Base-by-base conservation (phyloP, 2,329 filamentous ascomycete species). In the Fusarium domesticum region DNA sequence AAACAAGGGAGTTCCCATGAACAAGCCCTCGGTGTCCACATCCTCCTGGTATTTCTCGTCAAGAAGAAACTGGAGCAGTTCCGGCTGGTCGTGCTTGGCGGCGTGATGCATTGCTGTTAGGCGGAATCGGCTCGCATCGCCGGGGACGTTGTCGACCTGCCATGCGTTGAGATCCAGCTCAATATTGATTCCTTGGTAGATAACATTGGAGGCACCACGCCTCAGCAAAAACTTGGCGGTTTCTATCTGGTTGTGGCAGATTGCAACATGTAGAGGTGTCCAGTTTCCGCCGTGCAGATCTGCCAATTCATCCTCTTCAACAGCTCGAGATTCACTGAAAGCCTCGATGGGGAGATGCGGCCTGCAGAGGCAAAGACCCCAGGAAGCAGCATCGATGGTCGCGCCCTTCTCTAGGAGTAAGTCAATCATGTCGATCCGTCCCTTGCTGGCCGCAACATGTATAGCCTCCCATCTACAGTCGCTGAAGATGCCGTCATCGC, bases 401-500 rank as follows among this genome's bases (percentile, higher is more conserved):
- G 56, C 58, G 14, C 58, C 58, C 18, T 46, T 57, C 5, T 55
- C 54, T 17, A 60, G 48, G 7, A 60, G 54, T 25, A 51, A 17
- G 25, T 60, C 47, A 6, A 60, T 53, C 54, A 60, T 60, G 16
- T 60, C 58, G 28, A 48, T 58, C 11, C 57, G 48, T 23, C 58
- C 58, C 23, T 60, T 60, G 42, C 56, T 59, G 12, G 58, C 58
- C 7, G 58, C 58, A 18, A 60, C 40, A 25, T 60, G 58, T 37
- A 60, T 60, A 19, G 58, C 50, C 34, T 57, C 50, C 58, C 57
- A 60, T 25, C 54, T 51, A 25, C 58, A 60, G 37, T 60, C 58
- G 39, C 56, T 59, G 41, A 60, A 60, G 20, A 60, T 60, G 19
- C 58, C 58, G 16, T 60, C 57, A 30, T 60, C 58, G 45, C 58